These are phyloP conservation scores for Heritiera fomes DNA, from an alignment of 345 rosid species.

Conservation along the genomic window DNA sequence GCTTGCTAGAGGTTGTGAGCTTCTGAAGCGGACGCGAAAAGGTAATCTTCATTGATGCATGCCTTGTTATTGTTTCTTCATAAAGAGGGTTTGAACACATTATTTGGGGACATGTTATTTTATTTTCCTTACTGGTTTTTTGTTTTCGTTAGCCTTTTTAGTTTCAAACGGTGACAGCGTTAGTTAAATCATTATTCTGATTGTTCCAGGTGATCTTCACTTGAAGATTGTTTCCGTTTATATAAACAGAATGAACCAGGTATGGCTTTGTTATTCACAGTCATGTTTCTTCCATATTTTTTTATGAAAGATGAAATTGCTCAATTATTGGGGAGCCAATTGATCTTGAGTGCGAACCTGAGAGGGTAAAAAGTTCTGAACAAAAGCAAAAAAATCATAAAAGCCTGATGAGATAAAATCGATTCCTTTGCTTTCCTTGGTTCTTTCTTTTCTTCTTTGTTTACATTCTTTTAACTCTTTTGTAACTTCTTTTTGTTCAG, in stretches of 20 bases:
- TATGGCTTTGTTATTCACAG: conserved; percentile 20
- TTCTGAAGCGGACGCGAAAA: conserved; percentile 93
- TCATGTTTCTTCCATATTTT: not conserved
- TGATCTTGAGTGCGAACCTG: conserved; percentile 31
- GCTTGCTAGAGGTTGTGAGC: conserved; percentile 90
- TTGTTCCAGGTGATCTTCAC: conserved; percentile 85
- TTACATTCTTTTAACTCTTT: conserved; percentile 34
- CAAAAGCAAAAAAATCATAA: conserved; percentile 37
- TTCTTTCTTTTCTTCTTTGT: conserved; percentile 4
- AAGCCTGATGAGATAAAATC: conserved; percentile 36
- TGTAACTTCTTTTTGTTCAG: conserved; percentile 51
- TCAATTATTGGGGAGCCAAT: conserved; percentile 50
- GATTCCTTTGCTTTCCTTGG: conserved; percentile 10
- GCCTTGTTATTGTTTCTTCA: not conserved
- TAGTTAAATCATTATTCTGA: conserved; percentile 20
- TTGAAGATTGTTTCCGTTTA: conserved; percentile 95
- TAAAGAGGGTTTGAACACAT: not conserved
- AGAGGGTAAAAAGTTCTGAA: conserved; percentile 24
- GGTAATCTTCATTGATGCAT: conserved; percentile 39
- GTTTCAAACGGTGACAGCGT: not conserved
- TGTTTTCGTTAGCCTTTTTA: not conserved
- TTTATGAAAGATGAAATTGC: conserved; percentile 16
- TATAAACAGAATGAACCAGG: conserved; percentile 81
- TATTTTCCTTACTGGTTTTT: not conserved
- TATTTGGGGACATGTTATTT: not conserved